Base-by-base conservation (phyloP, 208 protist species). In the Trypanosoma caninum region DNA sequence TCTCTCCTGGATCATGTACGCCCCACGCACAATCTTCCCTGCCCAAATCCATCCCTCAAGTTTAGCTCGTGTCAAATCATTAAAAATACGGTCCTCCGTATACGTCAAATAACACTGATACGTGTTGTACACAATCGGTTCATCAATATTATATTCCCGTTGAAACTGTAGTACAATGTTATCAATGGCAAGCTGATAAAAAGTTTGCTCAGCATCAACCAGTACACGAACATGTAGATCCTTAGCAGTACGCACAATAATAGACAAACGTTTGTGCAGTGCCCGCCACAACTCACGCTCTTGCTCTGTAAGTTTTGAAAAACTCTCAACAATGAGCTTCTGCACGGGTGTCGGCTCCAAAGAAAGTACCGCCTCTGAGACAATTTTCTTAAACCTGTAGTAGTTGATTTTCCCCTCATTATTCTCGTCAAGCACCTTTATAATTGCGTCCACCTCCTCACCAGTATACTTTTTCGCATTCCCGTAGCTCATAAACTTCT, bases 101-200 rank as follows among this genome's bases (percentile, higher is more conserved):
- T 98, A 93, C 47, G 87, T 97, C 50, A 98, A 80, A 72, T 99
- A 99, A 78, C 91, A 97, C 77, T 99, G 97, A 72, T 98, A 98
- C 27, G 97, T 99, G 74, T 98, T 98, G 79, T 95, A 98, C 44
- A 99, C 82, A 30, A 89, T 74, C n/a, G 96, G 82, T 27, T 81
- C 69, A 16, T 97, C 51, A 30, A 62, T 76, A 76, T 99, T 99
- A 82, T 88, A 98, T 51, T 80, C 60, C n/a, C 72, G 65, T 79
- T 97, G 87, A 33, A 98, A 75, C 34, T 80, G 59, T 11, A 90
- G 55, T 25, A 84, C 82, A 34, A 98, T 84, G 63, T 84, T 78
- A 72, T 98, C 97, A 70, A 99, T 98, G 57, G 94, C 94, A 34
- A 94, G 74, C 76, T 98, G 97, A 60, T 98, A 94, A 68, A 97